These are phyloP conservation scores for Phoenix dactylifera DNA, from an alignment of 176 grass and related monocot genomes.

Conservation along the genomic window DNA sequence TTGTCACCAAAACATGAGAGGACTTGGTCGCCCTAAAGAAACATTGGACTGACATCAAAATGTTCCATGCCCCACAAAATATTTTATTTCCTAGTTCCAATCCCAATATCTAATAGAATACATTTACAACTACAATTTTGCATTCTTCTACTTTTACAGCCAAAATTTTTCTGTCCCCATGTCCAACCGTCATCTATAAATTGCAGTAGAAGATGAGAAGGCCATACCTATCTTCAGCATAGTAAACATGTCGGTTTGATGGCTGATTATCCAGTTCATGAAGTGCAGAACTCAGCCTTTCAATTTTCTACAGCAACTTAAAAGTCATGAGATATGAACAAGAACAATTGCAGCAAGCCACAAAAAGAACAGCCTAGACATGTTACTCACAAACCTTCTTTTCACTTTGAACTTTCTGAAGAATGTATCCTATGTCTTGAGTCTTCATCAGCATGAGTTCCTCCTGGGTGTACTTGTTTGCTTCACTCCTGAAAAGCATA, in stretches of 20 bases:
- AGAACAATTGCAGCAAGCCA: not conserved
- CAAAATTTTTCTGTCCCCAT: too few species aligned
- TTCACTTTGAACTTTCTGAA: constrained; percentile 70
- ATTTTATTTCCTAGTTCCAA: too few species aligned
- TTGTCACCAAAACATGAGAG: too few species aligned
- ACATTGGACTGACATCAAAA: too few species aligned
- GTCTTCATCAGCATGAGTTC: constrained; percentile 78
- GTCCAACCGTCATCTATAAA: too few species aligned
- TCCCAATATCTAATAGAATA: too few species aligned
- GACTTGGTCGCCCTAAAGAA: too few species aligned
- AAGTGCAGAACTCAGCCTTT: constrained; percentile 61
- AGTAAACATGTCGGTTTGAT: constrained; percentile 74
- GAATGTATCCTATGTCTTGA: constrained; percentile 86
- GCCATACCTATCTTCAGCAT: constrained; percentile 72
- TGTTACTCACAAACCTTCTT: constrained; percentile 52
- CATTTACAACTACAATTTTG: too few species aligned
- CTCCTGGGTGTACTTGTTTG: constrained; percentile 73
- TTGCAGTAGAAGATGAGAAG: too few species aligned
- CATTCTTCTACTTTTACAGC: too few species aligned
- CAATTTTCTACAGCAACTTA: constrained; percentile 58
- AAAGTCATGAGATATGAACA: not conserved
- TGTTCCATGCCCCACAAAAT: too few species aligned
- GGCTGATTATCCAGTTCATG: constrained; percentile 58
- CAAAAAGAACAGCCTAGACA: constrained; percentile 3
- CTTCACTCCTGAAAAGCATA: constrained; percentile 47